A percentile compares a stretch with the other conserved stretches of the same genome.
phyloP scores from a whole-genome alignment of 768 basidiomycete species.

The Rhizopogon salebrosus region DNA sequence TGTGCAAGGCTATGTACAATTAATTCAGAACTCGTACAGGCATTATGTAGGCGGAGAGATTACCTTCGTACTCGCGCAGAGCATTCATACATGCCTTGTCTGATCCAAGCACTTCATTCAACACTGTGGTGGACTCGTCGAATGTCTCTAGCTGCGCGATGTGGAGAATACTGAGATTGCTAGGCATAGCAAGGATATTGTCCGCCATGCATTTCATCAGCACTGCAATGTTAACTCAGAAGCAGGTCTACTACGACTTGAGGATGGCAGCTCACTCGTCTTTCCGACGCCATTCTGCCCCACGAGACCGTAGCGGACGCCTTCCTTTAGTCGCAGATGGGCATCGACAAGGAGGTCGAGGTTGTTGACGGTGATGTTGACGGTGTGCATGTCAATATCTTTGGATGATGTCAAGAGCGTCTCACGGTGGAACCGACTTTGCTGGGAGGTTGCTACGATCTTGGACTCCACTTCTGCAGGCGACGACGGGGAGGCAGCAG shows the following conservation, averaged over 20 bases:
- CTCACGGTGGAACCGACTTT: constrained; percentile 45
- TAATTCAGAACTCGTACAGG: background rate
- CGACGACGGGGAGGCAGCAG: background rate
- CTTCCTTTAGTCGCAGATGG: constrained; percentile 45
- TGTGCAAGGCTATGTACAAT: background rate
- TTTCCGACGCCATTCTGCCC: constrained; percentile 47
- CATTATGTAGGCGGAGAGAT: background rate
- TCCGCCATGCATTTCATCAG: constrained; percentile 10
- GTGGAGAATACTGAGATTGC: constrained; percentile 8
- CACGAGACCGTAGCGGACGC: constrained; percentile 47
- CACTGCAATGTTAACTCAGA: background rate
- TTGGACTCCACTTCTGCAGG: background rate
- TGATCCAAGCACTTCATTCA: constrained; percentile 7
- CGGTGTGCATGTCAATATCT: constrained; percentile 50
- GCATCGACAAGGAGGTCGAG: constrained; percentile 49
- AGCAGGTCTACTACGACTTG: constrained; percentile 7
- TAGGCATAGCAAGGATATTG: constrained; percentile 10
- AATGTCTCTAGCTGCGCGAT: constrained; percentile 9
- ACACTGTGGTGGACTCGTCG: constrained; percentile 5
- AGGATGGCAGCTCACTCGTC: constrained; percentile 31
- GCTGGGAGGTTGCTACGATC: constrained; percentile 40
- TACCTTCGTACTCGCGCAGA: constrained; percentile 9
- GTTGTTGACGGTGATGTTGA: constrained; percentile 46
- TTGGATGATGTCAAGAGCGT: constrained; percentile 31
- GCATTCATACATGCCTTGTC: constrained; percentile 2